Base-by-base conservation (phyloP, 495 filamentous ascomycete species). In the Tuber calosporum region DNA sequence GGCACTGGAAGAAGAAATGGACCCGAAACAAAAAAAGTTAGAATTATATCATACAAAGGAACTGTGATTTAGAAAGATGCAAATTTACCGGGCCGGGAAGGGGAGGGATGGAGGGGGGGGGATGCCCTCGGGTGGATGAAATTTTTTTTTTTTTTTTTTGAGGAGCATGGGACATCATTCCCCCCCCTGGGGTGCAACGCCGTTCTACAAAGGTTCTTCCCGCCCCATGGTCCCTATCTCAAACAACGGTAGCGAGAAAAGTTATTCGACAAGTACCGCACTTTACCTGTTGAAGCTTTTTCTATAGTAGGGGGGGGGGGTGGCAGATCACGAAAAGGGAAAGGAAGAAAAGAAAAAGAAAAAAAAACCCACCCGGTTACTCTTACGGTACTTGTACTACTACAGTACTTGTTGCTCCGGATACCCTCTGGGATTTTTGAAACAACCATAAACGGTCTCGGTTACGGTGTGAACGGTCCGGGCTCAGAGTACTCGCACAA, bases 181-280 rank as follows among this genome's bases (percentile, higher is more conserved):
- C n/a, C n/a, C n/a, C n/a, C 53, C 53, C 53, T 62, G 53, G n/a
- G n/a, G 26, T 62, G 53, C 26, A 62, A 62, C 26, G 53, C 26
- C n/a, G n/a, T 62, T 13, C 26, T 62, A 17, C 53, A 34, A 30
- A 62, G 26, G 26, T 62, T 62, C 53, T 62, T 62, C 53, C 53
- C 53, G 53, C 53, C 26, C 53, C 53, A 34, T 34, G 53, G 53
- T 26, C 53, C 53, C 26, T 26, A 62, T 62, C 53, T 17, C 6
- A 62, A 62, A 62, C 53, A 62, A 2, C 26, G 53, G 53, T 62
- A 62, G 53, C 53, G 53, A 62, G 26, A 62, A 62, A 62, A 62
- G 13, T 15, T 62, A 4, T 62, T 34, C 53, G n/a, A n/a, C n/a
- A n/a, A n/a, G n/a, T 62, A 26, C 26, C 2, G 15, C 11, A 15